Conservation (phyloP, 1,284 basidiomycete species). For the Tilletia indica region DNA sequence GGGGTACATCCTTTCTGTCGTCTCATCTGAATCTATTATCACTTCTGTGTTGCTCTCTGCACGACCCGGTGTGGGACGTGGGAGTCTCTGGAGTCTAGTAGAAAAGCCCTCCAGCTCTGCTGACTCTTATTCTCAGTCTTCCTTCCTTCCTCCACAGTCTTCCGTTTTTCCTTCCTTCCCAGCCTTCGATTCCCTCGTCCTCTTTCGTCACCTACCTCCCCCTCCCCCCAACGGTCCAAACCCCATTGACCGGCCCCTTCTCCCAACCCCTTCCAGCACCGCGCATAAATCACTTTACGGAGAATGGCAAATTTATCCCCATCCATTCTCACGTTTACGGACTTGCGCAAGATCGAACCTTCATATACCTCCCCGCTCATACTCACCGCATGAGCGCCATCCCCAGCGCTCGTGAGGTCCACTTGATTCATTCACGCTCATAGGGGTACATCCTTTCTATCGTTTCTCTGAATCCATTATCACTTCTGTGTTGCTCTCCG, state of each 20-base stretch:
- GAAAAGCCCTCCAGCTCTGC: neutral
- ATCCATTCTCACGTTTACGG: slow-evolving; percentile 27
- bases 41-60: no score
- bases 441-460: slow-evolving; percentile 33
- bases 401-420: slow-evolving; percentile 21
- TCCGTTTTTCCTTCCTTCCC: neutral
- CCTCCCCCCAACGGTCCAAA: neutral
- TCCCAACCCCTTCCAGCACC: neutral
- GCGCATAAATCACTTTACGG: slow-evolving; percentile 18
- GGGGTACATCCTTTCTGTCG: slow-evolving; percentile 30
- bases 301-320: no score
- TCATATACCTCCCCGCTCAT: slow-evolving; percentile 33
- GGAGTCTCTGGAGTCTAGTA: no score
- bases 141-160: neutral
- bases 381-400: slow-evolving; percentile 34
- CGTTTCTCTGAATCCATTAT: no score
- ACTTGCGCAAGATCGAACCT: slow-evolving; percentile 36
- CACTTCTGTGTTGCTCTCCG: no score
- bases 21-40: no score
- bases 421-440: slow-evolving; percentile 40
- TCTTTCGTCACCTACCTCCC: neutral
- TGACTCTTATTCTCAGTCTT: neutral
- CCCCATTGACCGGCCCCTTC: neutral
- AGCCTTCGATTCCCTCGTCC: neutral
- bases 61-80: no score